These are phyloP conservation scores for Solanum tarapatanum DNA, from an alignment of 257 asterid species.

Conservation along the genomic window DNA sequence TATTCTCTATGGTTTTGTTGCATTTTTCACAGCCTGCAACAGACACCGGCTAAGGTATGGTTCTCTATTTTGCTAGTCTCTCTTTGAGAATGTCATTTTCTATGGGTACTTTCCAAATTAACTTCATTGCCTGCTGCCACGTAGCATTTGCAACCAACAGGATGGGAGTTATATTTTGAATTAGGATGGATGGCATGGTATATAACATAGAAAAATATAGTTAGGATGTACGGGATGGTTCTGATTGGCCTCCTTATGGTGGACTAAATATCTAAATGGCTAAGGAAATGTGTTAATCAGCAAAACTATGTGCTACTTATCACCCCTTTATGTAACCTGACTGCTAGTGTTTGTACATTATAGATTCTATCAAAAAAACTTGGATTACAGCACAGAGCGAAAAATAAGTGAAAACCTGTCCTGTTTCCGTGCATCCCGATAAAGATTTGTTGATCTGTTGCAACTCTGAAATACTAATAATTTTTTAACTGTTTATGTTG, in stretches of 20 bases:
- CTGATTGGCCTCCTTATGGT: neutral
- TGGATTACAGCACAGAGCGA: neutral
- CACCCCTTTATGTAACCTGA: neutral
- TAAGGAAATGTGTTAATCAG: neutral
- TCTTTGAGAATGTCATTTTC: neutral
- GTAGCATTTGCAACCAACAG: neutral
- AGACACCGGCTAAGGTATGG: slow-evolving; percentile 86
- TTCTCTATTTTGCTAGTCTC: neutral
- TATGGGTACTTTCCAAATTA: neutral
- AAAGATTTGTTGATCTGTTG: neutral
- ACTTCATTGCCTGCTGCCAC: neutral
- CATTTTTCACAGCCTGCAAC: slow-evolving; percentile 72
- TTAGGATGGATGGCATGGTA: neutral
- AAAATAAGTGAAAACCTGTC: neutral
- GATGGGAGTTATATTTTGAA: neutral
- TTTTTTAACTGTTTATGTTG: neutral
- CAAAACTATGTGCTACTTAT: neutral
- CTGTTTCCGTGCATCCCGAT: neutral
- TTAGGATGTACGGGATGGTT: neutral
- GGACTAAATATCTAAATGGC: neutral
- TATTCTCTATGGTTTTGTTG: slow-evolving; percentile 81
- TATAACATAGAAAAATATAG: neutral
- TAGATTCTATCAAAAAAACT: neutral
- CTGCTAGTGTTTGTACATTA: neutral
- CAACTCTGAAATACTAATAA: neutral